Conservation (phyloP, 164 flowering plant genomes). For the Umbellularia californica region DNA sequence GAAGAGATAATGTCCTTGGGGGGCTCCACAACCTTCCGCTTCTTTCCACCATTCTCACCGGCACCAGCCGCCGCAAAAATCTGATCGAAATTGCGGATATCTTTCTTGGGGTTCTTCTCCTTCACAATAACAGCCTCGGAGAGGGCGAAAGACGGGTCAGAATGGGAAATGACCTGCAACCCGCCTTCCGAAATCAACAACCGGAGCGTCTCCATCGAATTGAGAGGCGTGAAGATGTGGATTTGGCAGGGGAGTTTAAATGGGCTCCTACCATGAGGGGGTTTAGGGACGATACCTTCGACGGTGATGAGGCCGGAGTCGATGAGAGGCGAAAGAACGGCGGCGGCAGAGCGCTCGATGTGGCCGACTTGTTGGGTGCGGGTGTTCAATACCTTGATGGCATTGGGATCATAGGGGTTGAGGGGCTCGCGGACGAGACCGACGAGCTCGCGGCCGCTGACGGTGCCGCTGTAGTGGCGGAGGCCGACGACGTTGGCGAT, state of each 20-base stretch:
- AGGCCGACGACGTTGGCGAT: conserved; percentile 68
- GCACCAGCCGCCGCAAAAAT: conserved; percentile 58
- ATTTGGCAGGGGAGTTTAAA: conserved; percentile 57
- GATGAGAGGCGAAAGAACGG: conserved; percentile 58
- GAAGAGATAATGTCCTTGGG: conserved; percentile 54
- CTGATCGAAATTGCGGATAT: conserved; percentile 47
- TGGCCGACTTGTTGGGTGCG: conserved; percentile 61
- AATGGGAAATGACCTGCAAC: conserved; percentile 38
- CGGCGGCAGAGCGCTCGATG: conserved; percentile 53
- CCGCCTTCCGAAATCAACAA: conserved; percentile 32
- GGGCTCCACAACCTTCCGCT: conserved; percentile 47
- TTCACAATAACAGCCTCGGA: conserved; percentile 59
- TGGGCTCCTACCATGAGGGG: conserved; percentile 19
- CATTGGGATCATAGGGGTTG: conserved; percentile 61
- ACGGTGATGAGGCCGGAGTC: conserved; percentile 35
- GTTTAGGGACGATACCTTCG: conserved; percentile 66
- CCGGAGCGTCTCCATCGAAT: conserved; percentile 29
- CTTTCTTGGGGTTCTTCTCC: conserved; percentile 32
- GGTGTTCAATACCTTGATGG: conserved; percentile 69
- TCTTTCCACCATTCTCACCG: conserved; percentile 26
- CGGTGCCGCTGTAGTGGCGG: conserved; percentile 50
- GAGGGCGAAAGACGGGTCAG: conserved; percentile 34
- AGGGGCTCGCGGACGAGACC: conserved; percentile 76
- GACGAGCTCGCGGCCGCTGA: conserved; percentile 76
- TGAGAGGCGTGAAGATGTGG: conserved; percentile 55